Percentiles rank a stretch among this genome's conserved stretches.
These are phyloP conservation scores for Boletus tylopilopsis DNA, from an alignment of 768 basidiomycete genomes.

Conservation along the genomic window DNA sequence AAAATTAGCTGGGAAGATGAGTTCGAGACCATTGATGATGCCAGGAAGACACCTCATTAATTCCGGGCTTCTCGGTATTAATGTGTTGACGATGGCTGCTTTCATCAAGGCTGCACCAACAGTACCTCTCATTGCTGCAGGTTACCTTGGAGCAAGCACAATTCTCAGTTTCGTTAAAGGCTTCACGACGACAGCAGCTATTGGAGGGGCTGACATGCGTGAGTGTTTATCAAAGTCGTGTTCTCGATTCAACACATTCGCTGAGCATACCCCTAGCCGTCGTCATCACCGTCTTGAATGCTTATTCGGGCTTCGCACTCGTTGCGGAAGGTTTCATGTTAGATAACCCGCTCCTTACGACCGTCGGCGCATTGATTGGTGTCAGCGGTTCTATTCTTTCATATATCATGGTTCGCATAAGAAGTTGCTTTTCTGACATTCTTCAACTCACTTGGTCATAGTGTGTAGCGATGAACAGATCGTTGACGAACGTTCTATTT, in stretches of 20 bases:
- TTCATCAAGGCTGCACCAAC: slow-evolving; percentile 69
- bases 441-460: slow-evolving; percentile 27
- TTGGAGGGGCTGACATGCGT: slow-evolving; percentile 95
- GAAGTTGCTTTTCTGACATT: neutral
- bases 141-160: slow-evolving; percentile 71
- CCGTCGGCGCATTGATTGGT: slow-evolving; percentile 82
- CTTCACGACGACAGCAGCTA: slow-evolving; percentile 85
- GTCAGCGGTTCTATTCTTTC: slow-evolving; percentile 89
- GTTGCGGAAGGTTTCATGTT: slow-evolving; percentile 94
- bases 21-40: slow-evolving; percentile 65
- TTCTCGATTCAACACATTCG: slow-evolving; percentile 2
- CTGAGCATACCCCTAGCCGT: slow-evolving; percentile 51
- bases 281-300: slow-evolving; percentile 86
- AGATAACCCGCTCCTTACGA: slow-evolving; percentile 79
- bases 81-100: slow-evolving; percentile 69
- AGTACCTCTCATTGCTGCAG: slow-evolving; percentile 72
- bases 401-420: slow-evolving; percentile 76
- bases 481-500: slow-evolving; percentile 80
- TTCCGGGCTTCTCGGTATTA: slow-evolving; percentile 63
- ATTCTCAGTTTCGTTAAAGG: slow-evolving; percentile 81
- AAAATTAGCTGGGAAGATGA: slow-evolving; percentile 80
- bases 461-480: slow-evolving; percentile 94
- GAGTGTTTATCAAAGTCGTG: slow-evolving; percentile 26
- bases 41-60: slow-evolving; percentile 81
- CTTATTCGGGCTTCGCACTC: slow-evolving; percentile 87